Percentiles rank a stretch among this genome's conserved stretches.
phyloP scores from a whole-genome alignment of 768 basidiomycete genomes.

The Hericium erinaceus region DNA sequence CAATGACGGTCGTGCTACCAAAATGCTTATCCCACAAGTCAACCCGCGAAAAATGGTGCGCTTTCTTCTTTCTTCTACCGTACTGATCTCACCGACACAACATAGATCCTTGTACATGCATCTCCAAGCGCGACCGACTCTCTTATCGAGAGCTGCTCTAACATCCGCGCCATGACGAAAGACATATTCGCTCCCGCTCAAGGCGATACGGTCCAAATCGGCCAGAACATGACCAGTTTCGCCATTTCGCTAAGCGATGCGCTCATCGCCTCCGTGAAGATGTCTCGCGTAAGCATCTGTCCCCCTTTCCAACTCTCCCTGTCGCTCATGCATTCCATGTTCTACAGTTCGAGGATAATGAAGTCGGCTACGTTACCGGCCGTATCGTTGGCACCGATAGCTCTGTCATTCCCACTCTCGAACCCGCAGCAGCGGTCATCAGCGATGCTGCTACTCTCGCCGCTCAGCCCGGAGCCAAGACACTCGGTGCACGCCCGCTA shows the following conservation, averaged over 20 bases:
- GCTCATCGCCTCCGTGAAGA: conserved; percentile 65
- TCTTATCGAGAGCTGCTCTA: conserved; percentile 72
- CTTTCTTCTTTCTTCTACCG: background rate
- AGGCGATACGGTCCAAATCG: conserved; percentile 81
- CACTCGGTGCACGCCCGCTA: conserved; percentile 58
- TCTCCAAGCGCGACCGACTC: conserved; percentile 53
- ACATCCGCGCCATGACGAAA: conserved; percentile 84
- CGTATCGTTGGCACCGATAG: conserved; percentile 78
- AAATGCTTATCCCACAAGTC: conserved; percentile 93
- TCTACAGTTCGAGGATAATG: conserved; percentile 90
- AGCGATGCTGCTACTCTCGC: background rate
- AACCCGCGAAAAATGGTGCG: conserved; percentile 91
- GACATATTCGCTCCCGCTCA: conserved; percentile 76
- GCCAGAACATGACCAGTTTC: conserved; percentile 92
- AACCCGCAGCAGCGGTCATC: conserved; percentile 37
- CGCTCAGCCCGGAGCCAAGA: conserved; percentile 26
- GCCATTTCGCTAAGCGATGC: conserved; percentile 91
- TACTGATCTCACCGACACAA: conserved; percentile 1
- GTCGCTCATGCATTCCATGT: background rate
- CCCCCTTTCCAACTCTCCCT: conserved; percentile 5
- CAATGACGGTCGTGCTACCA: conserved; percentile 93
- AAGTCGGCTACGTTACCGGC: conserved; percentile 88
- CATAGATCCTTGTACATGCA: conserved; percentile 85
- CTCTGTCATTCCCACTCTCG: conserved; percentile 83
- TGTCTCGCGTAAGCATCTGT: conserved; percentile 64